Base-by-base conservation (phyloP, 73 alveolate genomes). In the Paraurostyla sp. region DNA sequence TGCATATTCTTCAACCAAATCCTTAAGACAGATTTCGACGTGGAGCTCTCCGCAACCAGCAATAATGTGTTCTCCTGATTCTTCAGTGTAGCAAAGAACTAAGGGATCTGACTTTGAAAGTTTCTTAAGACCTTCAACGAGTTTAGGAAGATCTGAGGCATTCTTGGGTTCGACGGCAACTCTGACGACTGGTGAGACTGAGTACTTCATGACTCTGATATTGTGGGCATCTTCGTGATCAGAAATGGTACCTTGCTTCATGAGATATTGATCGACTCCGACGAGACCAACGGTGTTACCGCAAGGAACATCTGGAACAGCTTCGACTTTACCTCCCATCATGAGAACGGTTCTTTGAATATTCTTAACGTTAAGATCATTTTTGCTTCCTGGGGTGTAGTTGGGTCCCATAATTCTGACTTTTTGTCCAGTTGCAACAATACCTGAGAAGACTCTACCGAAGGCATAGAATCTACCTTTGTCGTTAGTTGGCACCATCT, bases 401-500 rank as follows among this genome's bases (percentile, higher is more conserved):
- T 98, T 94, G 48, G 99, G 99, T 71, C 99, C 99, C 98, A 97
- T 96, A 87, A 98, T 97, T 88, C 99, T 96, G 91, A 98, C 99
- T 94, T 97, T 98, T 90, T 97, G 98, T 56, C 99, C 99, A 46
- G 99, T 91, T 35, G 97, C 94, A 71, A 97, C 96, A 75, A 97
- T 95, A 33, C 99, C 99, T 20, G 99, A 97, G 99, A 98, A 98
- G 52, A 98, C 99, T 87, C 99, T 93, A 69, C 99, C 99, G 95
- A 98, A 98, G 88, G 99, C 99, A 87, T 95, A 96, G 98, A 98
- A 98, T 91, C 99, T 91, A 36, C 99, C 99, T 93, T 97, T 95
- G 89, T 98, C 99, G 60, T 93, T 59, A 85, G 99, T 94, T 51
- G 99, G 99, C 42, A 98, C 99, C 99, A 98, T 97, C 97, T 97